These are phyloP conservation scores for Lepidium africanum DNA, from an alignment of 345 rosid genomes.

Conservation along the genomic window DNA sequence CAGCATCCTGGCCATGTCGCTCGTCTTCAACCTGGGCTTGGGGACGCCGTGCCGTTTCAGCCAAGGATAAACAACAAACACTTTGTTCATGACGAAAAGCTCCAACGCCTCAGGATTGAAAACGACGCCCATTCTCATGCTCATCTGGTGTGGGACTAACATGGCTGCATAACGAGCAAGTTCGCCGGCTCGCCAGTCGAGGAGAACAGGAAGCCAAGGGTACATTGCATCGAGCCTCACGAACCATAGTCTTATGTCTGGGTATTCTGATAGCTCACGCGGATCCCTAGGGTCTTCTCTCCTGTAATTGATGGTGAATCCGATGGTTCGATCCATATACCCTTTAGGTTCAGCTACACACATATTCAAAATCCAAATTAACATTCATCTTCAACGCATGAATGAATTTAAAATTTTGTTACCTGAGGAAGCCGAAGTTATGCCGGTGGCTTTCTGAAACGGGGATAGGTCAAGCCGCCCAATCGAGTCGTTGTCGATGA, in stretches of 20 bases:
- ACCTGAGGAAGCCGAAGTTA: constrained; percentile 56
- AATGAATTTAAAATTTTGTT: neutral
- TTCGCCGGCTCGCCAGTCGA: constrained; percentile 91
- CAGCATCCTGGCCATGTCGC: constrained; percentile 88
- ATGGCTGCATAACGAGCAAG: constrained; percentile 59
- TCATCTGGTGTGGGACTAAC: constrained; percentile 93
- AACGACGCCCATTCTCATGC: constrained; percentile 76
- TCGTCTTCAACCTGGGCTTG: constrained; percentile 64
- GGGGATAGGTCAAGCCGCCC: constrained; percentile 63
- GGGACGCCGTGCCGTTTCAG: constrained; percentile 48
- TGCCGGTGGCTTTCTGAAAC: constrained; percentile 56
- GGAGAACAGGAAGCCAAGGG: constrained; percentile 79
- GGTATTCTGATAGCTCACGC: constrained; percentile 71
- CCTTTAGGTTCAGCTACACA: constrained; percentile 47
- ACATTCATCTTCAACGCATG: neutral
- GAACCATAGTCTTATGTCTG: constrained; percentile 87
- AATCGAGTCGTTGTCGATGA: constrained; percentile 47
- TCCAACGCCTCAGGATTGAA: constrained; percentile 88
- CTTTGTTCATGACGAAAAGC: constrained; percentile 70
- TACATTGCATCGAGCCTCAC: constrained; percentile 73
- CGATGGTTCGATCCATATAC: constrained; percentile 58
- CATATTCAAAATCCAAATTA: neutral
- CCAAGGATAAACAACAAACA: constrained; percentile 63
- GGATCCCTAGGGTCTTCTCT: constrained; percentile 67
- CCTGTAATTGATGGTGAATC: constrained; percentile 60